Base-by-base conservation (phyloP, 2,329 filamentous ascomycete genomes). In the Fusarium metavorans region DNA sequence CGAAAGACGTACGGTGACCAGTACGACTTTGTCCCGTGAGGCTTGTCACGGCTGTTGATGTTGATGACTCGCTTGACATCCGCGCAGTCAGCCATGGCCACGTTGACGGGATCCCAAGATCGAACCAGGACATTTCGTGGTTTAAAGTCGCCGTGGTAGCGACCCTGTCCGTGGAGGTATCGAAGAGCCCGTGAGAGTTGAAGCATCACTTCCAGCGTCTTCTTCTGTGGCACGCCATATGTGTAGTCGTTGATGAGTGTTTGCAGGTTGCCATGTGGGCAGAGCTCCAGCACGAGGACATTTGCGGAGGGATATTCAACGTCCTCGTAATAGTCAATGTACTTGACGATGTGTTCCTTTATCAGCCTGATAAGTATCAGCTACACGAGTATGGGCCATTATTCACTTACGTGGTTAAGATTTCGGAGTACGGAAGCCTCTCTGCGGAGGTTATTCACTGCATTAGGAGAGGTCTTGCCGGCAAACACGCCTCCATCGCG, bases 121-220 rank as follows among this genome's bases (percentile, higher is more conserved):
- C 80, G 78, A 18, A 83, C 59, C 1, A 83, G 66, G 4, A 83
- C 78, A 58, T 83, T 83, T 6, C 75, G 73, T 0, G 81, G 81
- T 62, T 83, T 83, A 39, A 83, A 27, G 45, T 83, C 81, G 0
- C 76, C 75, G 56, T 83, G 81, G 18, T 78, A 80, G 1, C 78
- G 68, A 0, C 62, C 66, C 27, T 56, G 35, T 1, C 14, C 34
- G 23, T 83, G 81, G 0, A 83, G 65, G 48, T 80, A 82, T 18
- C 71, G 69, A 6, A 83, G 64, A 0, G 78, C 81, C 4, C 61
- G 66, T 0, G 76, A 62, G 1, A 80, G 57, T 48, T 83, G 81
- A 1, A 60, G 50, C 30, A 77, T 54, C 4, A 79, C 73, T 2
- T 64, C 67, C 0, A 81, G 39, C 2, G 77, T 71, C 6, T 80